Evolutionary conservation across 352 stramenopile genomes (phyloP).

Genomic region (Phytophthora multivora): DNA sequence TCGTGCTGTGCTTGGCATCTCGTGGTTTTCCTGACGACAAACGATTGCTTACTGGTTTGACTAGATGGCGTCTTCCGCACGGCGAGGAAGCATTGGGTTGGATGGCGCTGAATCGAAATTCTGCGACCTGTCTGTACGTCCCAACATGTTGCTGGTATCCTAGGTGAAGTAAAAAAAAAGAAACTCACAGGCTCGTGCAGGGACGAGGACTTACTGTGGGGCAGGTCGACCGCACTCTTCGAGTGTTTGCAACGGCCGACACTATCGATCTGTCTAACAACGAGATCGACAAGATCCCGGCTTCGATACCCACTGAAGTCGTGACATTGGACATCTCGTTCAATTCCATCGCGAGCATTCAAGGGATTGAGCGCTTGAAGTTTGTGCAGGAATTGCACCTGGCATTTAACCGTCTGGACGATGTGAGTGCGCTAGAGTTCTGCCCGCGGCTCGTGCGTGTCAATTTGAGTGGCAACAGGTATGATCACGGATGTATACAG

Average conservation of each 20-base stretch:
- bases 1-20: background rate
- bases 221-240: slow-evolving; percentile 67
- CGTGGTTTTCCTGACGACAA: background rate
- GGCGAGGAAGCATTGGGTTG: slow-evolving; percentile 49
- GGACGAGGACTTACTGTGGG: slow-evolving; percentile 54
- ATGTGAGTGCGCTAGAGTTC: slow-evolving; percentile 69
- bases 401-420: slow-evolving; percentile 66
- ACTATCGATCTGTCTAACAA: slow-evolving; percentile 81
- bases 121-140: slow-evolving; percentile 67
- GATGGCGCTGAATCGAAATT: slow-evolving; percentile 64
- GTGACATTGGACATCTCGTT: slow-evolving; percentile 74
- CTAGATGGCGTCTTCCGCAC: slow-evolving; percentile 32
- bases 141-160: background rate
- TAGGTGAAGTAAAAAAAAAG: background rate
- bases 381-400: slow-evolving; percentile 70
- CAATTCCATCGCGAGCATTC: slow-evolving; percentile 51
- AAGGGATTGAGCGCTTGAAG: slow-evolving; percentile 66
- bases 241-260: slow-evolving; percentile 66
- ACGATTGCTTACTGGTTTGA: background rate
- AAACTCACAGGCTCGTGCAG: slow-evolving; percentile 28
- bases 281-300: slow-evolving; percentile 65
- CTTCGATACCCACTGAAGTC: slow-evolving; percentile 48
- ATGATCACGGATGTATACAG: background rate
- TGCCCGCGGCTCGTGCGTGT: slow-evolving; percentile 60
- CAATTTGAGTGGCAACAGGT: slow-evolving; percentile 80